Base-by-base conservation (phyloP, 2,329 filamentous ascomycete genomes). In the Calonectria montana region DNA sequence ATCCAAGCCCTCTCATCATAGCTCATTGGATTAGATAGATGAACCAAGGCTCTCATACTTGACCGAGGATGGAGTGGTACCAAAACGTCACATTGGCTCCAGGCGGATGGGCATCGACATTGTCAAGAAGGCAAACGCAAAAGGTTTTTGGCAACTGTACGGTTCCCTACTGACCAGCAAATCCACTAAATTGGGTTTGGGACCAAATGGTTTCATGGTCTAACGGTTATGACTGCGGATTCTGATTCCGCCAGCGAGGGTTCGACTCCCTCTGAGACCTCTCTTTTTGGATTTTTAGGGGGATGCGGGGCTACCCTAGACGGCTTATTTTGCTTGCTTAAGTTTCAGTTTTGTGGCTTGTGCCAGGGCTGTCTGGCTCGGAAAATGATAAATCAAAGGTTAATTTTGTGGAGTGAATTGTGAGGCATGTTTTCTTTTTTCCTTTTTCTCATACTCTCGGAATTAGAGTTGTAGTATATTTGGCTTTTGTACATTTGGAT, bases 181-280 rank as follows among this genome's bases (percentile, higher is more conserved):
- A 39, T 35, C 31, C 31, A 35, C 3, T 35, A 8, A 10, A 1
- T 10, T 35, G 31, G 31, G 13, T 35, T 35, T 35, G 8, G 31
- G 31, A 35, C 31, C 7, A 15, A 8, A 18, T 25, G 35, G 53
- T 59, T 59, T 59, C 53, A 27, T 59, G 53, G 53, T 59, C 53
- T 59, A 59, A 59, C 53, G 53, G 53, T 59, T 59, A 59, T 59
- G 53, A 59, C n/a, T n/a, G n/a, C 53, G 53, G 53, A 59, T 59
- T 59, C 53, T 59, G 53, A 59, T 59, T 59, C 53, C 53, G 53
- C 53, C 53, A 59, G 53, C 53, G 53, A 59, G 53, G 53, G 53
- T 59, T 59, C 53, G 53, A 59, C 53, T 59, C 53, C 53, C 53
- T 39, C 53, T 27, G 53, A 59, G 53, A 59, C 53, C 53, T 59